phyloP scores from a whole-genome alignment of 345 rosid genomes.

The Odontarrhena argentea region DNA sequence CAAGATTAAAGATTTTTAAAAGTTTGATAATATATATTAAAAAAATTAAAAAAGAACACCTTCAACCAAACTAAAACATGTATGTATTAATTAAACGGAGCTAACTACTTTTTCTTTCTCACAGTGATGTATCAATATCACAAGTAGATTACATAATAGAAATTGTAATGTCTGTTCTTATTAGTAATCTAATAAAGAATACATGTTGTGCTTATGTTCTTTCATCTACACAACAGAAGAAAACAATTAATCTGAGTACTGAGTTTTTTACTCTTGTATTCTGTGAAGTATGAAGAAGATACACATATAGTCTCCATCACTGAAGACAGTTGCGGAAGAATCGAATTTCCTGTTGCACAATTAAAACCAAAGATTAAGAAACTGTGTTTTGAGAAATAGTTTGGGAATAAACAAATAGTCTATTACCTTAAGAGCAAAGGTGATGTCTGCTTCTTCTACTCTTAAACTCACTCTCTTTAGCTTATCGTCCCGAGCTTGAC shows the following conservation, averaged over 20 bases:
- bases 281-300: constrained; percentile 25
- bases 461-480: constrained; percentile 66
- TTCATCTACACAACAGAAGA: constrained; percentile 14
- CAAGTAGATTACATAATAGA: background rate
- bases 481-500: constrained; percentile 71
- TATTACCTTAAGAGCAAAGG: constrained; percentile 82
- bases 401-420: background rate
- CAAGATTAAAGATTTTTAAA: too few species aligned
- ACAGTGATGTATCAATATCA: background rate
- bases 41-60: too few species aligned
- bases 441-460: constrained; percentile 73
- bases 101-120: too few species aligned
- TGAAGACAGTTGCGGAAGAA: constrained; percentile 84
- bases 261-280: constrained; percentile 20
- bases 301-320: constrained; percentile 27
- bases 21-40: too few species aligned
- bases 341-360: constrained; percentile 69
- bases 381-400: background rate
- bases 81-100: too few species aligned
- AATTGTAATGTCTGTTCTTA: background rate
- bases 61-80: too few species aligned
- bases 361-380: background rate
- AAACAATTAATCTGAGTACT: constrained; percentile 10
- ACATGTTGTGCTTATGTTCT: constrained; percentile 8
- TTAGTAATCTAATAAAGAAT: constrained; percentile 12